Evolutionary conservation across 495 filamentous ascomycete species (phyloP).

Genomic region (Penicillium pancosmium): DNA sequence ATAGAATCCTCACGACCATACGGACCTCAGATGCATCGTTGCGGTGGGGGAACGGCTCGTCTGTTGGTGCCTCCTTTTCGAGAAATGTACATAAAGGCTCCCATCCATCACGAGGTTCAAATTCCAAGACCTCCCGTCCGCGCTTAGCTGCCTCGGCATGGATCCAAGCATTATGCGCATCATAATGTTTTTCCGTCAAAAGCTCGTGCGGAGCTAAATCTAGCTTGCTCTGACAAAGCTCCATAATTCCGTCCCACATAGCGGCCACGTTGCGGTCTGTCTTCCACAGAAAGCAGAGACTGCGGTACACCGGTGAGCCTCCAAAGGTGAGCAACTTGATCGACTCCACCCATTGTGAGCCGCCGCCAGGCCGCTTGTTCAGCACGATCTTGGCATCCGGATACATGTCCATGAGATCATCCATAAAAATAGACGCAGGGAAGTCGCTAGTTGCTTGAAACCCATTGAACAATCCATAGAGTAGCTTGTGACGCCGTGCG

Average conservation of each 20-base stretch:
- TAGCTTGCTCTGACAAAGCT: neutral
- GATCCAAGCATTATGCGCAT: conserved; percentile 18
- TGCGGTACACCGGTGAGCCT: neutral
- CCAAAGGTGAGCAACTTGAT: conserved; percentile 4
- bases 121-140: conserved; percentile 27
- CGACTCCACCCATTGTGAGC: conserved; percentile 14
- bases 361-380: conserved; percentile 26
- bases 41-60: conserved; percentile 29
- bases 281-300: conserved; percentile 11
- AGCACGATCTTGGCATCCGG: conserved; percentile 34
- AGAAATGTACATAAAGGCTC: conserved; percentile 31
- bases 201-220: conserved; percentile 5
- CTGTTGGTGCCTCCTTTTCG: conserved; percentile 17
- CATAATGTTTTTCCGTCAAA: conserved; percentile 16
- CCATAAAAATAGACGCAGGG: conserved; percentile 26
- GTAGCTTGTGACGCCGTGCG: conserved; percentile 23
- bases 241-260: conserved; percentile 1
- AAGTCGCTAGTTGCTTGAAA: conserved; percentile 26
- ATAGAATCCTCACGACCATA: conserved; percentile 7
- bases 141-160: conserved; percentile 13
- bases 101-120: conserved; percentile 32
- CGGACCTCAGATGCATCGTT: conserved; percentile 25
- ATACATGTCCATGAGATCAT: conserved; percentile 40
- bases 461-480: conserved; percentile 27
- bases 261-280: conserved; percentile 13